Evolutionary conservation across 1,139 yeast species (phyloP), one percentile per base, ranked within the genome.

Genomic region (Scheffersomyces insectosa): DNA sequence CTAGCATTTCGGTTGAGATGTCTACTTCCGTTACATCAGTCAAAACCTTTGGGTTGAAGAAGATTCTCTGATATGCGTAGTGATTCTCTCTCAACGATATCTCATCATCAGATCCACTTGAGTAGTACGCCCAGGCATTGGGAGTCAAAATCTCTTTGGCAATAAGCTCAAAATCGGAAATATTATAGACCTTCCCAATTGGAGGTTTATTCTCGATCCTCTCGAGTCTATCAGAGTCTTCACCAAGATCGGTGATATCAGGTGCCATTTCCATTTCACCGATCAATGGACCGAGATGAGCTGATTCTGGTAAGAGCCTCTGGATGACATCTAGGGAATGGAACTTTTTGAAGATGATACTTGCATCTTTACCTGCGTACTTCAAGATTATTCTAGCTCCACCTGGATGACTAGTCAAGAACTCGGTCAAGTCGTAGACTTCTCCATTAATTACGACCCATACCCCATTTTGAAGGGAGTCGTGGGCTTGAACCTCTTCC

Each of bases 1-100:
- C 86, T 23, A 80, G 62, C 63, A 83, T 67, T 4, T 70, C 64
- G 4, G 88, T 80, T 4, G 77, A 56, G 37, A 75, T 60, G 55
- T 83, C 86, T 14, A 72, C 61, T 14, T 31, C 16, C 2, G 14
- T 15, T 11, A 36, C 78, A 44, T 77, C 75, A 11, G 64, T 61
- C 55, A 77, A 57, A 36, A 75, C 73, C 36, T 68, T 62, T 14
- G 81, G 80, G 39, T 77, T 66, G 51, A 78, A 66, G 44, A 62
- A 65, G 15, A 66, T 58, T 36, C 71, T 51, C 30, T 60, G 62
- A 40, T 62, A 59, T 4, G 70, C 67, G 43, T 60, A 60, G 37
- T 59, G 65, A 48, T 66, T 66, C 46, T 66, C 70, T 36, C 70
- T 49, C 43, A 65, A 43, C 3, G 70, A 53, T 25, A 63, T 51